Evolutionary conservation across 2,329 filamentous ascomycete species (phyloP).

Genomic region (Tolypocladium guangdongense): DNA sequence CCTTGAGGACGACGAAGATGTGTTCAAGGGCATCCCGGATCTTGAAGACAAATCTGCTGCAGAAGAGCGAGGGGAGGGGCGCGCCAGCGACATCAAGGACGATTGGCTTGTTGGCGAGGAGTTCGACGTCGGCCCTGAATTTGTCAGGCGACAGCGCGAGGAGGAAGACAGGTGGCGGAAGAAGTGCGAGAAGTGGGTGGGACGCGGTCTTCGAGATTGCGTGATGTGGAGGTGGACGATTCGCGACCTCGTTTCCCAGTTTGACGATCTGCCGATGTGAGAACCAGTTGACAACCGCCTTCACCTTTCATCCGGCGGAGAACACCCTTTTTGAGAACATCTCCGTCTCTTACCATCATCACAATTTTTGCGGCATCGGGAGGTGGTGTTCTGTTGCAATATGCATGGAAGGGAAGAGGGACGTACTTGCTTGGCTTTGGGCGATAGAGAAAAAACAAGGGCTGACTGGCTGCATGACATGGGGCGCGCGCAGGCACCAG

Average conservation of each 20-base stretch:
- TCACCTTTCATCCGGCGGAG: neutral
- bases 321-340: neutral
- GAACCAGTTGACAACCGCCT: neutral
- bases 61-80: slow-evolving; percentile 36
- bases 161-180: slow-evolving; percentile 87
- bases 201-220: slow-evolving; percentile 41
- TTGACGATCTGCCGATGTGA: slow-evolving; percentile 26
- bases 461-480: neutral
- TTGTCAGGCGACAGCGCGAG: slow-evolving; percentile 76
- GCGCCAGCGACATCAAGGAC: slow-evolving; percentile 53
- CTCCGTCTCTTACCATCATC: neutral
- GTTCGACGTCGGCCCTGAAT: slow-evolving; percentile 94
- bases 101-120: slow-evolving; percentile 89
- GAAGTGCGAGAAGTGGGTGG: slow-evolving; percentile 80
- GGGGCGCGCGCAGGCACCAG: neutral
- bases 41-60: slow-evolving; percentile 58
- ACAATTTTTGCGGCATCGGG: neutral
- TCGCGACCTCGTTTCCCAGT: slow-evolving; percentile 43
- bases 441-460: neutral
- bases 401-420: neutral
- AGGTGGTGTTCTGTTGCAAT: neutral
- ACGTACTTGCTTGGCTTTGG: neutral
- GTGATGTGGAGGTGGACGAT: slow-evolving; percentile 71
- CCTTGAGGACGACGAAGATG: slow-evolving; percentile 79
- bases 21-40: slow-evolving; percentile 91